Evolutionary conservation across 1,284 basidiomycete species (phyloP).

Genomic region (Cryptococcus hybrid): DNA sequence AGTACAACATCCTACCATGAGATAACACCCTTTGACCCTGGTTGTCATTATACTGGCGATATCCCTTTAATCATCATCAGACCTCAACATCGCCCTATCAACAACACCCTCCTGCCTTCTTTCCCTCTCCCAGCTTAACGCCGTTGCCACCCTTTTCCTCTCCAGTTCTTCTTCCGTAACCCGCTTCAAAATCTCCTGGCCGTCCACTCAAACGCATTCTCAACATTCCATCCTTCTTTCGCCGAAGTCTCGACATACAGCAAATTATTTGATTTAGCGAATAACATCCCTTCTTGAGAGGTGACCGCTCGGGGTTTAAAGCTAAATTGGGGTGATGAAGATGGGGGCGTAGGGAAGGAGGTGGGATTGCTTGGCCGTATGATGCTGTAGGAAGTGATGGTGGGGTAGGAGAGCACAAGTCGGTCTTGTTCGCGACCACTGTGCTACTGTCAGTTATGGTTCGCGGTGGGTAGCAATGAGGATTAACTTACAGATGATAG

Average conservation of each 20-base stretch:
- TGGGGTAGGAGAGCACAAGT: constrained; percentile 33
- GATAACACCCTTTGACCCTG: not conserved
- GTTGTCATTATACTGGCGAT: not conserved
- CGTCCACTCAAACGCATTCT: constrained; percentile 44
- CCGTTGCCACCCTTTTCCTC: constrained; percentile 7
- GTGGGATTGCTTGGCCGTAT: constrained; percentile 29
- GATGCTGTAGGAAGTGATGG: constrained; percentile 18
- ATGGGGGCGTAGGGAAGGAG: constrained; percentile 6
- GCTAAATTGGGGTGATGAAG: constrained; percentile 8
- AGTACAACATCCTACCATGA: too few relatives aligned
- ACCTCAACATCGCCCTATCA: not conserved
- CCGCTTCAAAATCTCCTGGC: constrained; percentile 42
- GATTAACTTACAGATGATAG: constrained; percentile 37
- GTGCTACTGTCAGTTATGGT: not conserved
- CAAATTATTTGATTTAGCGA: constrained; percentile 41
- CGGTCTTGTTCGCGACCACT: constrained; percentile 48
- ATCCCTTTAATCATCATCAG: too few relatives aligned
- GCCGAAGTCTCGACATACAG: constrained; percentile 46
- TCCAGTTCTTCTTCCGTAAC: constrained; percentile 30
- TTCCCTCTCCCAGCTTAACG: not conserved
- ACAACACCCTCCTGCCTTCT: not conserved
- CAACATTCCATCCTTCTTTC: constrained; percentile 46
- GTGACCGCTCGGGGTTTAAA: constrained; percentile 29
- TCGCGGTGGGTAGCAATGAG: not conserved
- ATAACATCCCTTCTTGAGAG: constrained; percentile 33